These are phyloP conservation scores for Cyberlindnera mrakii DNA, from an alignment of 805 yeast genomes.

Conservation along the genomic window DNA sequence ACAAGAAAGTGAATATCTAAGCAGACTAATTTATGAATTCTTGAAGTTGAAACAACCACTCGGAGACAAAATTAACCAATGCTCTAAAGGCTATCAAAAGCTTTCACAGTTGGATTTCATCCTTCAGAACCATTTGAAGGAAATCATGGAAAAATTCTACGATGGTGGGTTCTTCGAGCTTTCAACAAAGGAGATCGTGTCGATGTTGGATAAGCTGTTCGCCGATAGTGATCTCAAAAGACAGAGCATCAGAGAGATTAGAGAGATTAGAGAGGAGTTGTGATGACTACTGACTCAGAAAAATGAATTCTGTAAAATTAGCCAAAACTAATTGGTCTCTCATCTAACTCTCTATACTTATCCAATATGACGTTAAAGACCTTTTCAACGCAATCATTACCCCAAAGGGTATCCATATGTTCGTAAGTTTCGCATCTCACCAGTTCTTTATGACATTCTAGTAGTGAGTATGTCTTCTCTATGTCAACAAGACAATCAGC, in stretches of 20 bases:
- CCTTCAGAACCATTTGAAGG: slow-evolving; percentile 31
- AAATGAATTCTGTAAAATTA: background rate
- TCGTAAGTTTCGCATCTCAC: slow-evolving; percentile 56
- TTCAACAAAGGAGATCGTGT: slow-evolving; percentile 30
- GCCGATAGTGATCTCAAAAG: slow-evolving; percentile 33
- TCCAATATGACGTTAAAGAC: slow-evolving; percentile 42
- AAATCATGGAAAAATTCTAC: slow-evolving; percentile 34
- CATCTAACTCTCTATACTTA: slow-evolving; percentile 29
- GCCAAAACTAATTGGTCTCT: background rate
- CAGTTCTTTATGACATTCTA: slow-evolving; percentile 32
- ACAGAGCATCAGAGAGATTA: slow-evolving; percentile 30
- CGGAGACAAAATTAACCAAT: slow-evolving; percentile 2
- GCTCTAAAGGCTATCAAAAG: slow-evolving; percentile 17
- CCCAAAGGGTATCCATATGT: slow-evolving; percentile 82
- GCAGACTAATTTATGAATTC: slow-evolving; percentile 13
- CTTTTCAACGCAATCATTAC: slow-evolving; percentile 41
- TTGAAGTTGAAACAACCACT: slow-evolving; percentile 11
- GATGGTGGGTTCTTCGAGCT: slow-evolving; percentile 35
- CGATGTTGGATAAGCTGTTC: slow-evolving; percentile 31
- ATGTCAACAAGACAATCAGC: slow-evolving; percentile 70
- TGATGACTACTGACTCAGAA: background rate
- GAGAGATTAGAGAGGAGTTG: slow-evolving; percentile 36
- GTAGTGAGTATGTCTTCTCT: slow-evolving; percentile 46
- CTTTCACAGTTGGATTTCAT: slow-evolving; percentile 18
- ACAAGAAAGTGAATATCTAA: slow-evolving; percentile 19